A percentile compares a stretch with the other conserved stretches of the same genome.
These are phyloP conservation scores for Glycine soja DNA, from an alignment of 306 rosid genomes.

Conservation along the genomic window DNA sequence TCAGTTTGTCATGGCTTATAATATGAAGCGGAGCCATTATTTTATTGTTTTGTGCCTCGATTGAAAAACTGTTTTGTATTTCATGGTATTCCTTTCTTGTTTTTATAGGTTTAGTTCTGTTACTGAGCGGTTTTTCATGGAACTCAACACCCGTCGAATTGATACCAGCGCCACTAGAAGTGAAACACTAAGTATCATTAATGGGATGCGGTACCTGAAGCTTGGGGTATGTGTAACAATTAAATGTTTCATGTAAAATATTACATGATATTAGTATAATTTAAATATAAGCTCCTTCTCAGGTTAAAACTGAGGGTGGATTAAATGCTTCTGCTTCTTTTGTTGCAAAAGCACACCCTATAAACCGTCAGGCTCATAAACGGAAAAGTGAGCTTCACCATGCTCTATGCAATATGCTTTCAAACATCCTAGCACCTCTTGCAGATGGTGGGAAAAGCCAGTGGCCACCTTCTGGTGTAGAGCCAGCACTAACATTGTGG, in stretches of 20 bases:
- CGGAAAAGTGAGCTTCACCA: conserved; percentile 99
- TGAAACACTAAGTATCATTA: conserved; percentile 94
- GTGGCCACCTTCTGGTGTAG: conserved; percentile 99
- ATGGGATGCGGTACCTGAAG: conserved; percentile 99
- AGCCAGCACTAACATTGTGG: conserved; percentile 96
- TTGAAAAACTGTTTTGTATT: conserved; percentile 9
- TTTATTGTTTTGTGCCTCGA: conserved; percentile 11
- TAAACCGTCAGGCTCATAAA: conserved; percentile 92
- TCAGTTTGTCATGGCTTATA: conserved; percentile 36
- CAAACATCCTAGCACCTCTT: conserved; percentile 94
- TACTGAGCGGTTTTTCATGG: conserved; percentile 99
- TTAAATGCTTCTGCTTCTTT: conserved; percentile 98
- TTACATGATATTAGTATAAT: conserved; percentile 48
- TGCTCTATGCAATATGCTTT: conserved; percentile 96
- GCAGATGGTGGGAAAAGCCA: conserved; percentile 98
- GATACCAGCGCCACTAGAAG: conserved; percentile 93
- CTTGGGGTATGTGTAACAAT: conserved; percentile 79
- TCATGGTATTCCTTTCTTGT: conserved; percentile 40
- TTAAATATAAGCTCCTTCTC: conserved; percentile 49
- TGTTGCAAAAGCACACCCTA: conserved; percentile 99
- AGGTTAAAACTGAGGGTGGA: conserved; percentile 99
- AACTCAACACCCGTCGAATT: conserved; percentile 88
- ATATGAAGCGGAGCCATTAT: conserved; percentile 30
- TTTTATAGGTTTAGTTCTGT: conserved; percentile 93
- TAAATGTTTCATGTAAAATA: conserved; percentile 43